These are phyloP conservation scores for Micromonas commoda DNA, from an alignment of 139 green algal species.

Conservation along the genomic window DNA sequence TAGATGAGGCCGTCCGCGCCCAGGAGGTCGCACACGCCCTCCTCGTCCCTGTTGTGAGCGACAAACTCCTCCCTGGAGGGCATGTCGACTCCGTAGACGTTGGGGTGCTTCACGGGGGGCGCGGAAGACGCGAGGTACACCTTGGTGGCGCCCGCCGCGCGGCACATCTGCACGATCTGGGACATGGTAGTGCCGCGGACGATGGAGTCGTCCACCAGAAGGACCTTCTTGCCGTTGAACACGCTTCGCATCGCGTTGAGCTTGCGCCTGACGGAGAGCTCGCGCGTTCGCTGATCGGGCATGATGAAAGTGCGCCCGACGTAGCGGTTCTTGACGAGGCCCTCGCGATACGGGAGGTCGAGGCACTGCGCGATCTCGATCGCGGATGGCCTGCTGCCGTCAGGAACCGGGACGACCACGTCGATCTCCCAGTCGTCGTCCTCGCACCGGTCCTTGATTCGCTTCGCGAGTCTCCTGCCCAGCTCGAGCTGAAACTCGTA, in stretches of 20 bases:
- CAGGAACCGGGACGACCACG: conserved; percentile 87
- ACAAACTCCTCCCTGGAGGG: conserved; percentile 82
- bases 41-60: conserved; percentile 66
- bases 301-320: conserved; percentile 99
- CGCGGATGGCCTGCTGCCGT: conserved; percentile 76
- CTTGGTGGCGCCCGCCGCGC: conserved; percentile 77
- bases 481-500: conserved; percentile 93
- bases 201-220: conserved; percentile 98
- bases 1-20: conserved; percentile 89
- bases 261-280: conserved; percentile 91
- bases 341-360: conserved; percentile 38
- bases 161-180: conserved; percentile 95
- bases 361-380: conserved; percentile 63
- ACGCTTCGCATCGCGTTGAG: conserved; percentile 82
- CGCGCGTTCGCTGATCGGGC: conserved; percentile 82
- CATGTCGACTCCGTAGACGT: conserved; percentile 99
- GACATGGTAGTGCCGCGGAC: conserved; percentile 62
- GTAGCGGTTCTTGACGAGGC: conserved; percentile 65
- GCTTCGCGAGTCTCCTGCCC: conserved; percentile 63
- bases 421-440: conserved; percentile 81
- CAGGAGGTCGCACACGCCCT: conserved; percentile 65
- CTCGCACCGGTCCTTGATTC: conserved; percentile 59
- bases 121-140: conserved; percentile 92
- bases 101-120: conserved; percentile 87
- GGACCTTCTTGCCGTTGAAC: conserved; percentile 74